A percentile compares a stretch with the other conserved stretches of the same genome.
Conservation (phyloP, 441 rosid genomes). For the Populus trichocarpa region DNA sequence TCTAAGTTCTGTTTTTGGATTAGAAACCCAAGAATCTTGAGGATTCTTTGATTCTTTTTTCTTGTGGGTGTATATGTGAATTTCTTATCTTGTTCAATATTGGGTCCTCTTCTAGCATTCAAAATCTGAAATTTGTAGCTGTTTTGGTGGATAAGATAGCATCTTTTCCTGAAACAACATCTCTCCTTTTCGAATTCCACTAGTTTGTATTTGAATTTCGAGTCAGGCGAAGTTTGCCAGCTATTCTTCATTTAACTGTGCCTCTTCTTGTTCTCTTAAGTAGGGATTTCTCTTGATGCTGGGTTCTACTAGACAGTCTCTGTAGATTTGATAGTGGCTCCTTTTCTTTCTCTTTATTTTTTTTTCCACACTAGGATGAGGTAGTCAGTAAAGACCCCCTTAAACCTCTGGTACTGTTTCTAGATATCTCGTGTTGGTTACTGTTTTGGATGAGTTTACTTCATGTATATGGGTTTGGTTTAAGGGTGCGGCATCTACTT, state of each 20-base stretch:
- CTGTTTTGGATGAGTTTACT: constrained; percentile 75
- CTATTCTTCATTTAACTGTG: constrained; percentile 7
- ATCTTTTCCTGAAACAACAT: constrained; percentile 22
- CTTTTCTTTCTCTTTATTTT: constrained; percentile 23
- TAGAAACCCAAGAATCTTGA: constrained; percentile 26
- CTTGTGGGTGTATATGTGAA: constrained; percentile 20
- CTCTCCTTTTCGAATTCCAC: constrained; percentile 18
- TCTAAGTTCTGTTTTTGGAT: constrained; percentile 20
- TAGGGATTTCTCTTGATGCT: constrained; percentile 35
- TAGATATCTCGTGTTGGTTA: constrained; percentile 27
- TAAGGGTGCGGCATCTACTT: constrained; percentile 71
- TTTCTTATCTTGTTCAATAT: constrained; percentile 30
- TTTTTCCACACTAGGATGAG: constrained; percentile 18
- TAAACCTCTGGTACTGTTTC: constrained; percentile 24
- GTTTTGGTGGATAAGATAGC: constrained; percentile 45
- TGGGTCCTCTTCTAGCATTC: constrained; percentile 26
- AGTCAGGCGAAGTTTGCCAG: constrained; percentile 15
- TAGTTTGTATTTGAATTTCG: constrained; percentile 26
- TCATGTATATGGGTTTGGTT: constrained; percentile 65
- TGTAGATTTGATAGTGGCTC: constrained; percentile 44
- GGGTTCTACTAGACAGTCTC: constrained; percentile 39
- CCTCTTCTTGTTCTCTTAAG: constrained; percentile 15
- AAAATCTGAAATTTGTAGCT: constrained; percentile 23
- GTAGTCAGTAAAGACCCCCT: constrained; percentile 29
- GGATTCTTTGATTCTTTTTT: constrained; percentile 43